Evolutionary conservation across 768 basidiomycete species (phyloP).

Genomic region (Boletales sp.): DNA sequence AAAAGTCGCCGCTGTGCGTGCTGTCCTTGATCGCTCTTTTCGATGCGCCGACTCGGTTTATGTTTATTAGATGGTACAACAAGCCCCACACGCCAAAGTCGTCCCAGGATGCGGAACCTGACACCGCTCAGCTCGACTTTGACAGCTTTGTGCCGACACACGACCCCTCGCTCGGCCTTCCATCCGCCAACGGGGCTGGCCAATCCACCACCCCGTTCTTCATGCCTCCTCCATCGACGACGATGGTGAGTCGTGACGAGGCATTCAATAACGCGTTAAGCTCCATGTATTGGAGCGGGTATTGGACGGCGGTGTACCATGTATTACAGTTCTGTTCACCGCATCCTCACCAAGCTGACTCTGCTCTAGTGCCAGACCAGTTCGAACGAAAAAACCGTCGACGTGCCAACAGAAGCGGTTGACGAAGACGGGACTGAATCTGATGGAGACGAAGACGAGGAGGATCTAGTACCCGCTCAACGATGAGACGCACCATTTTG

Average conservation of each 20-base stretch:
- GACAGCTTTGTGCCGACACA: constrained; percentile 70
- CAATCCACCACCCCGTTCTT: constrained; percentile 17
- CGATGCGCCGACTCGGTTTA: neutral
- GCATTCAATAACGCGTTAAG: constrained; percentile 71
- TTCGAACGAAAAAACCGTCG: too few species aligned
- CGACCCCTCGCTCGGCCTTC: constrained; percentile 54
- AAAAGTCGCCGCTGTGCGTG: constrained; percentile 71
- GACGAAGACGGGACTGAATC: too few species aligned
- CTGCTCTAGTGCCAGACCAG: too few species aligned
- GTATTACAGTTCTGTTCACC: too few species aligned
- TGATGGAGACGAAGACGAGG: too few species aligned
- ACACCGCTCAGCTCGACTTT: constrained; percentile 68
- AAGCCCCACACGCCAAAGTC: constrained; percentile 47
- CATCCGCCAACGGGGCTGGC: constrained; percentile 19
- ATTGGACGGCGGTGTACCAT: constrained; percentile 86
- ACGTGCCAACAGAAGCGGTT: too few species aligned
- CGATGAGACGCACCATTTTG: neutral
- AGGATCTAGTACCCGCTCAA: too few species aligned
- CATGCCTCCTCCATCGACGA: constrained; percentile 31
- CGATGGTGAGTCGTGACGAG: constrained; percentile 61
- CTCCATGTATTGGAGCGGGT: constrained; percentile 86
- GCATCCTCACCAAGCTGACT: too few species aligned
- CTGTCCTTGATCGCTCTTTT: neutral
- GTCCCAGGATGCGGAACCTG: constrained; percentile 24
- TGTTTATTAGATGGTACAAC: constrained; percentile 69